These are phyloP conservation scores for Odontarrhena argentea DNA, from an alignment of 345 rosid species.

Conservation along the genomic window DNA sequence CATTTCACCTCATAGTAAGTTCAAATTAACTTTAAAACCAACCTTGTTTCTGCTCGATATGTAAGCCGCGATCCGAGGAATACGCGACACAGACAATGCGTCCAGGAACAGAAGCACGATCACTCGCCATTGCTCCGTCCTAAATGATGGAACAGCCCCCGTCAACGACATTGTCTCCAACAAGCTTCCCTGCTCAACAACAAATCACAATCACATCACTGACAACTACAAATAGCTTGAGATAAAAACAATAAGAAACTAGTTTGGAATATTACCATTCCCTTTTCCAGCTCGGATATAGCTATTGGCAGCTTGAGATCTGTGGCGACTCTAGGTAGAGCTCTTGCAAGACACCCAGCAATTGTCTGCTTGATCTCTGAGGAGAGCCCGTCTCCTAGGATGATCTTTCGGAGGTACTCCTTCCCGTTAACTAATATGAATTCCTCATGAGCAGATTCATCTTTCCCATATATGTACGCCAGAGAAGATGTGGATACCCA, in stretches of 20 bases:
- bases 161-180: slow-evolving; percentile 82
- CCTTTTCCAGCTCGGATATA: slow-evolving; percentile 75
- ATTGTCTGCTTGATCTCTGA: slow-evolving; percentile 83
- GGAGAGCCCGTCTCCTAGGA: slow-evolving; percentile 68
- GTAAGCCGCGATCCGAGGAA: slow-evolving; percentile 63
- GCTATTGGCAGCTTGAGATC: slow-evolving; percentile 69
- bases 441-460: slow-evolving; percentile 70
- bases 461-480: slow-evolving; percentile 85
- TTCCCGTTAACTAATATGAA: slow-evolving; percentile 66
- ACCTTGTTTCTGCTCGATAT: slow-evolving; percentile 46
- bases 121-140: slow-evolving; percentile 78
- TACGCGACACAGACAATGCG: slow-evolving; percentile 68
- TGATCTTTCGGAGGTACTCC: slow-evolving; percentile 59
- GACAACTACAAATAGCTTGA: background rate
- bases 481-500: slow-evolving; percentile 92
- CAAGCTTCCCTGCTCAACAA: slow-evolving; percentile 58
- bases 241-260: background rate
- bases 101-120: slow-evolving; percentile 72
- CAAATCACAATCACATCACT: slow-evolving; percentile 19
- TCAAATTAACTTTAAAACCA: slow-evolving; percentile 13
- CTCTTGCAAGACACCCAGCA: slow-evolving; percentile 76
- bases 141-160: slow-evolving; percentile 71
- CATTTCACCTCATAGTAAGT: background rate
- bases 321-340: slow-evolving; percentile 69
- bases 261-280: slow-evolving; percentile 52